Evolutionary conservation across 176 grass and related monocot species (phyloP).

Genomic region (Eremochloa ophiuroides): DNA sequence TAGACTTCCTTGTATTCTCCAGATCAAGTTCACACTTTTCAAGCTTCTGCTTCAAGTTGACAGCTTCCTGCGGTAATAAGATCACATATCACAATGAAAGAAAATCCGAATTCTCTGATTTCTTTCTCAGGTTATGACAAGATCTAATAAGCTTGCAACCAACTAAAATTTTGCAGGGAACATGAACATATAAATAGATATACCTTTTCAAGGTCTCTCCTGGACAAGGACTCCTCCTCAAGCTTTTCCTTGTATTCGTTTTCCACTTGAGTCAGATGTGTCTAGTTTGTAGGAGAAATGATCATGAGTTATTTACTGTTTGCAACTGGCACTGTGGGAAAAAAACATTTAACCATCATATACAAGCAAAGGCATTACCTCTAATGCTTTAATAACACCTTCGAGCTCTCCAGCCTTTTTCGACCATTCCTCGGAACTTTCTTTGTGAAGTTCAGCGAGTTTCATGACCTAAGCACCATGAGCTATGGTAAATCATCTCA

Average conservation of each 20-base stretch:
- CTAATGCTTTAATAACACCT: slow-evolving; percentile 97
- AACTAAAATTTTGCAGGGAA: neutral
- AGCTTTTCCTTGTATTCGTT: slow-evolving; percentile 92
- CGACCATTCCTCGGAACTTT: slow-evolving; percentile 88
- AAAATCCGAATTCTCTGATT: neutral
- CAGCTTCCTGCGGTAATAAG: slow-evolving; percentile 49
- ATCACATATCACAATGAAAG: neutral
- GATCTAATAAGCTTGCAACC: neutral
- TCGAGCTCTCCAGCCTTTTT: slow-evolving; percentile 91
- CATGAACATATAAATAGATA: neutral
- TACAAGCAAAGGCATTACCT: slow-evolving; percentile 50
- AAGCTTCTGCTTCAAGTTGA: slow-evolving; percentile 75
- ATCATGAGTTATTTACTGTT: neutral
- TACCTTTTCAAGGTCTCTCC: slow-evolving; percentile 79
- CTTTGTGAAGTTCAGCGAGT: slow-evolving; percentile 87
- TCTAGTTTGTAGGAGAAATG: slow-evolving; percentile 50
- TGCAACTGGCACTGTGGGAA: neutral
- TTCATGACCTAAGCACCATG: slow-evolving; percentile 62
- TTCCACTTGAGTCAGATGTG: slow-evolving; percentile 88
- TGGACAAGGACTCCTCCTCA: slow-evolving; percentile 61
- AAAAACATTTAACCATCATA: neutral
- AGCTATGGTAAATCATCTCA: neutral
- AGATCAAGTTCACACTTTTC: slow-evolving; percentile 74
- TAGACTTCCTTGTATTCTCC: slow-evolving; percentile 80
- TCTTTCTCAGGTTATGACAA: neutral